Base-by-base conservation (phyloP, 1,284 basidiomycete genomes). In the Meira nashicola region DNA sequence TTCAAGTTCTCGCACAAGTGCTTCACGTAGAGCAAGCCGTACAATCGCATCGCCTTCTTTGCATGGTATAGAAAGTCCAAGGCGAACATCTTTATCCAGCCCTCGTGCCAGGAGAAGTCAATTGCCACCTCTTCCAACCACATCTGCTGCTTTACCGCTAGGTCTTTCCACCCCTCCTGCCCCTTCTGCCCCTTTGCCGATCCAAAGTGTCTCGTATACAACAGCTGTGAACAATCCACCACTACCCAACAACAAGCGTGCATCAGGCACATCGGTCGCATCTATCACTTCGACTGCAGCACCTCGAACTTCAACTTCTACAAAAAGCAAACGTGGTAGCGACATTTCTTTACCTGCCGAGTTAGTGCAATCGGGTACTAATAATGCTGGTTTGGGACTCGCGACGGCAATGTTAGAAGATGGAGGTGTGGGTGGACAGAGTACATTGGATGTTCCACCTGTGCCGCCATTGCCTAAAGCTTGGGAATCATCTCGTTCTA, bases 381-480 rank as follows among this genome's bases (percentile, higher is more conserved):
- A 7, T 48, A 48, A n/a, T 7, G 46, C 17, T 21, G 41, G 15
- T 21, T 23, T 48, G 12, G 46, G 46, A 48, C 25, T 48, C 17
- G 46, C 46, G 4, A 48, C 14, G 12, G 21, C 14, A 12, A 21
- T 23, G 17, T 14, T 23, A 5, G 17, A 14, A 2, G 23, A 12
- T 48, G 14, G n/a, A 25, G 28, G 28, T 33, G 28, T 33, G 28
- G 28, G 28, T 33, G 28, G 28, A 33, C 28, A 33, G 28, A 33
- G 28, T 33, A 23, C n/a, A 14, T 15, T 60, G 23, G 10, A n/a
- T 15, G 92, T 96, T 6, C 94, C 95, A 1, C 94, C 94, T 21
- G 95, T 98, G 1, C 94, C 94, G 38, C 94, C 95, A 46, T 81
- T 98, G 19, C 94, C 94, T 39, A 96, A 95, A 80, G 90, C 92